Evolutionary conservation across 805 yeast genomes (phyloP), one percentile per base, ranked within the genome.

Genomic region (Isabelozyma gotoi): DNA sequence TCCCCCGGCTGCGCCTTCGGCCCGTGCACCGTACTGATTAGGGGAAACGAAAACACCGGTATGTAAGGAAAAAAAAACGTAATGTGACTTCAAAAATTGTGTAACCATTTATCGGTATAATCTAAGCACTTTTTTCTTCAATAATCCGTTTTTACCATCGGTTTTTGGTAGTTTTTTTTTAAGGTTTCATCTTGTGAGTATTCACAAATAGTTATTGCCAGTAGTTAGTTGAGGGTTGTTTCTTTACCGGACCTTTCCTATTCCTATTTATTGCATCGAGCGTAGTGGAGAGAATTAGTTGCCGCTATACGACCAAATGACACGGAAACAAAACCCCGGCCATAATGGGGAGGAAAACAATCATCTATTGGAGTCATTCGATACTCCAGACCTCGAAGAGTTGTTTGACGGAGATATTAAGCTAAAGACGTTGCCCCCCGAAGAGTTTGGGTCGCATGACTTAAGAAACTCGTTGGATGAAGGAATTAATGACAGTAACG

Each of bases 401-500:
- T 8, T n/a, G 14, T 32, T 7, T 14, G 18, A 32, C 7, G 34
- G 18, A 11, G 18, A 32, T 12, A 14, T 14, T 14, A 35, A 35
- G 19, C 18, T 35, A 17, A 3, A 35, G 38, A n/a, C 20, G n/a
- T 14, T 17, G 10, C 35, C 8, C 11, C 8, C 19, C 3, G 16
- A 35, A 11, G 19, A 19, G 10, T 14, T 15, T 35, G n/a, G 20
- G 7, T 10, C 20, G 10, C 34, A 32, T 11, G 34, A 32, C n/a
- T 24, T 24, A 7, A 24, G 29, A 24, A 24, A 24, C 10, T 24
- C 29, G n/a, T 24, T 24, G 3, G 29, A 24, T 24, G 29, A 42
- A 33, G 51, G 46, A 24, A 51, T 48, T 8, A 55, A 55, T 41
- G 43, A 56, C 31, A 47, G 44, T 38, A 50, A n/a, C n/a, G n/a